Evolutionary conservation across 2,329 filamentous ascomycete species (phyloP), one percentile per base, ranked within the genome.

Genomic region (Dothistroma septosporum): DNA sequence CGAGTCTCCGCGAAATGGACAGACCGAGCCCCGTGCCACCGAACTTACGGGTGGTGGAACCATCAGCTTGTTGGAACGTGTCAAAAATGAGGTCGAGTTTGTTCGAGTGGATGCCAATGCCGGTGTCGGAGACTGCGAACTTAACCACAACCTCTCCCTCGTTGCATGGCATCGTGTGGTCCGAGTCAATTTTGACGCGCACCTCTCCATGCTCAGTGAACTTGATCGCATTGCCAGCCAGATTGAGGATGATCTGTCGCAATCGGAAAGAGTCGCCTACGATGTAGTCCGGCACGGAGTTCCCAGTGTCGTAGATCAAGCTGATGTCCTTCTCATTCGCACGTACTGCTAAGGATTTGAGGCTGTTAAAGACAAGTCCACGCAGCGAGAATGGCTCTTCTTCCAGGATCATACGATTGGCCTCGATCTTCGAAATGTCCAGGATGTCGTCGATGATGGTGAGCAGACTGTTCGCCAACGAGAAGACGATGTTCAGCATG

Each of bases 401-500:
- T 75, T 97, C 94, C 78, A 99, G 94, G 41, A 96, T 91, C 93
- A 97, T 97, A 63, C 94, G 87, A 75, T 95, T 92, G 47, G 94
- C 94, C 78, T 97, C 94, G 68, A 99, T 87, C 77, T 87, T 87
- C 24, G 83, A 86, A 63, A 87, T 87, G 74, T 87, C 85, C 60
- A 87, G 78, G 67, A 87, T 87, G 68, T 87, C 85, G 74, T 99
- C 93, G 72, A 99, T 97, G 69, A 99, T 97, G 54, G 93, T 97
- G 70, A 99, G 80, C 69, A 99, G 80, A 77, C 93, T 96, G 78
- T 97, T 97, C 67, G 93, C 94, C 68, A 97, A 81, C 72, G 95
- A 96, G 77, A 97, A 93, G 69, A 99, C 93, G 71, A 97, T 96
- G 69, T 97, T 97, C 76, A 97, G 80, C 93, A 97, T 97, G 78